Percentiles rank a stretch among this genome's conserved stretches.
phyloP scores from a whole-genome alignment of 1,284 basidiomycete species.

The Hymenochaete sp. region DNA sequence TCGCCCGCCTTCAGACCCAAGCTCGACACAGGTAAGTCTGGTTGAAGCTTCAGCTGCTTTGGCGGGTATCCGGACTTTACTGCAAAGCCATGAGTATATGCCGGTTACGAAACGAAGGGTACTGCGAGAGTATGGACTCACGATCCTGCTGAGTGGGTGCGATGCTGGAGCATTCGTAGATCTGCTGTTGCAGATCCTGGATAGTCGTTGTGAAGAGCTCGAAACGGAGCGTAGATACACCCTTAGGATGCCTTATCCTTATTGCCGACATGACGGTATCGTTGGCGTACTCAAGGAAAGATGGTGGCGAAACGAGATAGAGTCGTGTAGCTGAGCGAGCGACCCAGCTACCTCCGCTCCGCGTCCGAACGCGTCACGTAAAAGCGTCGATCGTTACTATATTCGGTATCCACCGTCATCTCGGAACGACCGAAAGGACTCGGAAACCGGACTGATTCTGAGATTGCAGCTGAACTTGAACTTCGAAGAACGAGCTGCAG shows the following conservation, averaged over 20 bases:
- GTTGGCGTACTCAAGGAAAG: too few species aligned
- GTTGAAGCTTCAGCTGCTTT: conserved; percentile 56
- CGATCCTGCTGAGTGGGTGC: conserved; percentile 68
- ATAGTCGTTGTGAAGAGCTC: conserved; percentile 57
- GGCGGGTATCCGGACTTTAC: conserved; percentile 86
- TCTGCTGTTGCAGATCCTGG: conserved; percentile 63
- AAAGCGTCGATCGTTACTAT: too few species aligned
- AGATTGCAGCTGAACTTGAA: too few species aligned
- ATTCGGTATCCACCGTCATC: too few species aligned
- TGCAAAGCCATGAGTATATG: conserved; percentile 25
- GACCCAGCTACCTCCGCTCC: too few species aligned
- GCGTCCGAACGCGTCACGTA: too few species aligned
- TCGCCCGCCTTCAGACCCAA: conserved; percentile 73
- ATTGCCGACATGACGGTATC: too few species aligned
- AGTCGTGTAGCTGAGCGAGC: too few species aligned
- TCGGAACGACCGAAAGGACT: too few species aligned
- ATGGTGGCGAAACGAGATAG: too few species aligned
- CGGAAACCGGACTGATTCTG: too few species aligned
- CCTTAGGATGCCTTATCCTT: conserved; percentile 38
- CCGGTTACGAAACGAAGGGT: not conserved
- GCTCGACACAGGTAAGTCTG: conserved; percentile 62
- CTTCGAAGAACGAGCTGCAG: too few species aligned
- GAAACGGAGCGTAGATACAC: conserved; percentile 70
- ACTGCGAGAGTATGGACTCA: conserved; percentile 32
- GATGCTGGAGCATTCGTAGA: conserved; percentile 60